Evolutionary conservation across 176 grass and related monocot species (phyloP).

Genomic region (Juncus inflexus): DNA sequence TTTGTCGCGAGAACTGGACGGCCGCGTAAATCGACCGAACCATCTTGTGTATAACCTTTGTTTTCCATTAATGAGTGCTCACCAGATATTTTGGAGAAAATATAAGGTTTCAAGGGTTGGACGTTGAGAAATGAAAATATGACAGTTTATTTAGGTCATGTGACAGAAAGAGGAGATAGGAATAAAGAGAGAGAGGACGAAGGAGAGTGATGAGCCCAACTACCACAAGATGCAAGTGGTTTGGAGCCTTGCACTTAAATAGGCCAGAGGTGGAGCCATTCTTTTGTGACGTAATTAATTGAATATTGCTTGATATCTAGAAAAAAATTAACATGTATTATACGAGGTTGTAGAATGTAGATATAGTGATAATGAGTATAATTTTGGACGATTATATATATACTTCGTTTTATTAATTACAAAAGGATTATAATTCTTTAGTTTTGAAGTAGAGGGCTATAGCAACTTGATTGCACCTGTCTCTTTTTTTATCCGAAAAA

Average conservation of each 20-base stretch:
- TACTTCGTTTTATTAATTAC: too few relatives aligned
- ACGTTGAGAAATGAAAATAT: conserved; percentile 3
- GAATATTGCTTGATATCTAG: too few relatives aligned
- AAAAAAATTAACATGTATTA: too few relatives aligned
- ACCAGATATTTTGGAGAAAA: background rate
- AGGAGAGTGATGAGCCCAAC: conserved; percentile 7
- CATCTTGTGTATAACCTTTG: conserved; percentile 52
- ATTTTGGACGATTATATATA: too few relatives aligned
- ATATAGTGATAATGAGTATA: too few relatives aligned
- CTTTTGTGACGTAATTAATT: background rate
- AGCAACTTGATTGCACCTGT: too few relatives aligned
- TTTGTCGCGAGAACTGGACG: conserved; percentile 38
- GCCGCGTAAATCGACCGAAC: conserved; percentile 59
- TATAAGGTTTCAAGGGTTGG: conserved; percentile 8
- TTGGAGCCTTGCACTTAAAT: conserved; percentile 29
- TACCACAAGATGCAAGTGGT: conserved; percentile 6
- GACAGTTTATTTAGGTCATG: background rate
- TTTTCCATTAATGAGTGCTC: conserved; percentile 25
- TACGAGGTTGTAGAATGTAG: too few relatives aligned
- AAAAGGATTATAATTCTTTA: too few relatives aligned
- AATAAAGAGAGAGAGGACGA: background rate
- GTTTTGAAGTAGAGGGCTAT: too few relatives aligned
- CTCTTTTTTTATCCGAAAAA: too few relatives aligned
- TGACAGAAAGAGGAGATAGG: conserved; percentile 22
- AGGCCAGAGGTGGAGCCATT: conserved; percentile 11